Evolutionary conservation across 169 alveolate genomes (phyloP), one percentile per base, ranked within the genome.

Genomic region (Plasmodium reichenowi): DNA sequence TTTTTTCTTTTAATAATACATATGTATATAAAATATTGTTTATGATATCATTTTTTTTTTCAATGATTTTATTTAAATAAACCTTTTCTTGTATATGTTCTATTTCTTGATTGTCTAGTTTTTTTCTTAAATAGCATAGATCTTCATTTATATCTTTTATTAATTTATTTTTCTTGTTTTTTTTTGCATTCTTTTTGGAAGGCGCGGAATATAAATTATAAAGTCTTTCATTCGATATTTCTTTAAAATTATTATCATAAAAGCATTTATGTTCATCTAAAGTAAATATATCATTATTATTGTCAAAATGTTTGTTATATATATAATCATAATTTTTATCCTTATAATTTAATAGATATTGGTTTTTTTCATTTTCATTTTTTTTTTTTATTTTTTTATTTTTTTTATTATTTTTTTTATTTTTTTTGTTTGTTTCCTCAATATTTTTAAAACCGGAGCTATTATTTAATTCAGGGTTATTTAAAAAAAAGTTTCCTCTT

Each of bases 41-140:
- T 78, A 78, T 78, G 12, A 78, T 66, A 59, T 78, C 89, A 66
- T 78, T 78, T 52, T 78, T 78, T 64, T 78, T 78, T 64, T 78
- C 89, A 22, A 78, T 78, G 10, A 78, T 78, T 64, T 78, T 66
- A 78, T 78, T 78, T 66, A 78, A 45, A 15, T 78, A 78, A 8
- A 78, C 52, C 66, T 78, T 78, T 66, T 78, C 89, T 70, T 78
- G 78, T 32, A 78, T 50, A 58, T 78, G 48, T 15, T 68, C 45
- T 24, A 66, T 12, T 52, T 78, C 89, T 15, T 64, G 72, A 29
- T 78, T 64, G 17, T 78, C 48, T 29, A 66, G 26, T 32, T 78
- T 78, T 9, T 29, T 22, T 13, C 89, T 66, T 12, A 78, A 26
- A 26, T 15, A 10, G 2, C 6, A 38, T 32, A 78, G 15, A 26